Evolutionary conservation across 2,329 filamentous ascomycete genomes (phyloP), one percentile per base, ranked within the genome.

Genomic region (Aspergillus sp.): DNA sequence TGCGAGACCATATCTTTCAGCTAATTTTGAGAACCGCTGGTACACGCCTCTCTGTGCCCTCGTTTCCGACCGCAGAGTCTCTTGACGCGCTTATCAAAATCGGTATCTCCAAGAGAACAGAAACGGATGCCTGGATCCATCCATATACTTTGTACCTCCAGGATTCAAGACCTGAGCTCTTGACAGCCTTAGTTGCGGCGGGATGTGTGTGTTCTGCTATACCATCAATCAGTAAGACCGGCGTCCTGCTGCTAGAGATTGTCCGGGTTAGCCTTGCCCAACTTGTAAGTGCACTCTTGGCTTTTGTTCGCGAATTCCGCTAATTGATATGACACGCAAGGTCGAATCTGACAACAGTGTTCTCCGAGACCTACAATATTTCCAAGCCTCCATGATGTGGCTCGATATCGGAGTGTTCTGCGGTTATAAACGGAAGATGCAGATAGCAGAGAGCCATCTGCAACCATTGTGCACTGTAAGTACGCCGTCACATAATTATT

Each of bases 381-480:
- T 59, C 31, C 57, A 59, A 19, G 57, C 57, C 7, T 59, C 57
- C 11, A 59, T 59, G 57, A 59, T 59, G 50, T 59, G 57, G 57
- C 23, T 59, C 28, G 57, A 59, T 48, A 59, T 59, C 15, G 57
- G 57, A 5, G n/a, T 54, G 0, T 59, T 59, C 25, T 59, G 57
- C 28, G 57, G 57, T 19, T 59, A 59, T 28, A 53, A 59, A 54
- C 49, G 57, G 7, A 59, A 59, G 30, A 59, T 59, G 57, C 49
- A 59, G 30, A 59, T 59, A 23, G 57, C 57, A 3, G 57, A 59
- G 43, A 59, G 57, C 28, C 23, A 59, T 23, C 30, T 59, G 17
- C 57, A 59, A 19, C 57, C 57, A 23, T 23, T 59, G n/a, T 59
- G 57, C 30, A 59, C 57, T n/a, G 57, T 59, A 38, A 9, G 57